Percentiles rank a stretch among this genome's conserved stretches.
Evolutionary conservation across 306 rosid genomes (phyloP).

Genomic region (Acacia melanoxylon): DNA sequence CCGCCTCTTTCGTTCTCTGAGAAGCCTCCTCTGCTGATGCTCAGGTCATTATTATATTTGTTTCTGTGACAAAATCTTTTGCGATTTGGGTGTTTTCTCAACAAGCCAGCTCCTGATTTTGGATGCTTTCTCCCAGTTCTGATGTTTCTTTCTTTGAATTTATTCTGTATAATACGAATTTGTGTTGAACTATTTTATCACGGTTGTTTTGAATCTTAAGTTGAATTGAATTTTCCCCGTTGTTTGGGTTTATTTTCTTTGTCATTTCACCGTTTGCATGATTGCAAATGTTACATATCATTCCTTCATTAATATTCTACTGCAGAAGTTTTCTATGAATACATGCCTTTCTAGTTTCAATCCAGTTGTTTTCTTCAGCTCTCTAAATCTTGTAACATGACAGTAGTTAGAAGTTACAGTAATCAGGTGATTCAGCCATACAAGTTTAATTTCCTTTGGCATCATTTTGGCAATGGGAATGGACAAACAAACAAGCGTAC

Average conservation of each 20-base stretch:
- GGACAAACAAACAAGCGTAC: neutral
- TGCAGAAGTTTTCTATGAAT: constrained; percentile 2
- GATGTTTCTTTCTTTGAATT: neutral
- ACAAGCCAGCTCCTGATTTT: neutral
- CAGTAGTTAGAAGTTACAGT: neutral
- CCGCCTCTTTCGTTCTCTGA: constrained; percentile 3
- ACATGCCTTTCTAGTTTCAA: neutral
- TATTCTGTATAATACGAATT: neutral
- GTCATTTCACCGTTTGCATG: neutral
- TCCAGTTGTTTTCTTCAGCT: neutral
- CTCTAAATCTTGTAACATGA: neutral
- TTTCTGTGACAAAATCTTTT: neutral
- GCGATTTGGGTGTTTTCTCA: neutral
- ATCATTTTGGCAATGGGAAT: neutral
- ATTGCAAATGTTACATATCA: neutral
- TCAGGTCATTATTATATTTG: neutral
- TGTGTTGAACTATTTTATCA: neutral
- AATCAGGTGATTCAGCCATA: neutral
- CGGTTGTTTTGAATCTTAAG: neutral
- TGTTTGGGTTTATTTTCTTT: neutral
- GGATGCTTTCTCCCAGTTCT: neutral
- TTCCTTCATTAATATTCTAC: constrained; percentile 3
- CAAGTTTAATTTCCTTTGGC: neutral
- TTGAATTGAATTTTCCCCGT: neutral
- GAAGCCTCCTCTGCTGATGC: neutral